A percentile compares a stretch with the other conserved stretches of the same genome.
phyloP scores from a whole-genome alignment of 2,329 filamentous ascomycete species.

The Mycosphaerella sp. region DNA sequence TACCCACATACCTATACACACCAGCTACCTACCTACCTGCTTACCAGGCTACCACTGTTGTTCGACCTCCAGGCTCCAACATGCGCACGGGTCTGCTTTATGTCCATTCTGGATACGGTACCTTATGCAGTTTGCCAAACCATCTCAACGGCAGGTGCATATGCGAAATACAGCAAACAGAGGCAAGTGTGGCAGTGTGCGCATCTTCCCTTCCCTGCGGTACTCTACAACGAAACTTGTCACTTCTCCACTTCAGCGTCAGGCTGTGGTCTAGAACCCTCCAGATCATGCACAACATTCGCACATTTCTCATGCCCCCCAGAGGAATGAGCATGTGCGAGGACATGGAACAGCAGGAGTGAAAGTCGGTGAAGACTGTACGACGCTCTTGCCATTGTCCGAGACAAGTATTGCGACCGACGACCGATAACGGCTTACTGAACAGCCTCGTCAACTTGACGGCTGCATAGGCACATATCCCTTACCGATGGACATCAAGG shows the following conservation, averaged over 20 bases:
- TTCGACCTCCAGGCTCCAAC: too few relatives aligned
- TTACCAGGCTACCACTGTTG: too few relatives aligned
- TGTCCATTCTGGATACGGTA: too few relatives aligned
- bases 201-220: background rate
- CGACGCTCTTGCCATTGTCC: background rate
- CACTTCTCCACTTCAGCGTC: background rate
- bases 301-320: background rate
- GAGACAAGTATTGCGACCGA: background rate
- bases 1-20: too few relatives aligned
- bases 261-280: conserved; percentile 1
- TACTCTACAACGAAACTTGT: background rate
- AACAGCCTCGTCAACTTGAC: conserved; percentile 2
- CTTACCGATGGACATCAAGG: conserved; percentile 39
- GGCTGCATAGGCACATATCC: conserved; percentile 6
- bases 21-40: too few relatives aligned
- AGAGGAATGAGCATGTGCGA: background rate
- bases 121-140: background rate
- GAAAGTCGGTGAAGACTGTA: background rate
- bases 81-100: too few relatives aligned
- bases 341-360: background rate
- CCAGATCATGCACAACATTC: conserved; percentile 1
- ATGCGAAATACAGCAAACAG: background rate
- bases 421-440: background rate
- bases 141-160: background rate
- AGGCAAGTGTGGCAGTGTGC: background rate